Evolutionary conservation across 1,284 basidiomycete species (phyloP).

Genomic region (Sporisorium iseilematis-ciliati): DNA sequence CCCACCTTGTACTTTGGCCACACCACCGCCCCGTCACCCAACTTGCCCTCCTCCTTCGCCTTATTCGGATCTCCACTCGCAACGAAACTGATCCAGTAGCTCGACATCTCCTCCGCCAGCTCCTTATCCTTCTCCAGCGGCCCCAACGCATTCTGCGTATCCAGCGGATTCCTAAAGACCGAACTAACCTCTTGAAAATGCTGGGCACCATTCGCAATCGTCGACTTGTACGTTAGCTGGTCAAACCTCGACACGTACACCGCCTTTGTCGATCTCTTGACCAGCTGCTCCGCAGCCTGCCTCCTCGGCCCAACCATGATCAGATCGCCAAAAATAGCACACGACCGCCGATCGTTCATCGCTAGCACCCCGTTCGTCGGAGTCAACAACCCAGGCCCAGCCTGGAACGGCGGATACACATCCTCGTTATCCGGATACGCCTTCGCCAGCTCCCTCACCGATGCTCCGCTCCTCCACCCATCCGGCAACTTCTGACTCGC

Average conservation of each 20-base stretch:
- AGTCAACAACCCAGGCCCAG: constrained; percentile 29
- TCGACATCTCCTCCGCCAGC: constrained; percentile 54
- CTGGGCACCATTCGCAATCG: constrained; percentile 42
- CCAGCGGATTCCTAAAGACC: constrained; percentile 54
- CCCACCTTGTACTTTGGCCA: constrained; percentile 50
- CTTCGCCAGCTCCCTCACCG: neutral
- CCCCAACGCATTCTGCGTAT: constrained; percentile 54
- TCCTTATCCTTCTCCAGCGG: constrained; percentile 32
- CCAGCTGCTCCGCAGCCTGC: constrained; percentile 14
- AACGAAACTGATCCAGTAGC: constrained; percentile 59
- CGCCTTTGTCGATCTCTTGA: constrained; percentile 1
- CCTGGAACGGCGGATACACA: constrained; percentile 34
- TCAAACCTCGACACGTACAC: constrained; percentile 58
- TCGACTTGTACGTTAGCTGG: constrained; percentile 43
- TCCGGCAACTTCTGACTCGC: constrained; percentile 18
- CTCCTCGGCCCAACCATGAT: constrained; percentile 25
- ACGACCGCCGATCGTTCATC: constrained; percentile 31
- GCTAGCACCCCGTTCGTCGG: constrained; percentile 11
- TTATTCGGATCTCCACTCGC: constrained; percentile 52
- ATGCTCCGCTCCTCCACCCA: constrained; percentile 7
- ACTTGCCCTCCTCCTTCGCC: constrained; percentile 8
- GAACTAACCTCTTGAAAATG: constrained; percentile 54
- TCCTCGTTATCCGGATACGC: constrained; percentile 47
- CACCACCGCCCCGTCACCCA: constrained; percentile 12
- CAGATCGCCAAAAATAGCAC: constrained; percentile 38